phyloP scores from a whole-genome alignment of 768 basidiomycete genomes.

The Leccinum obscurum region DNA sequence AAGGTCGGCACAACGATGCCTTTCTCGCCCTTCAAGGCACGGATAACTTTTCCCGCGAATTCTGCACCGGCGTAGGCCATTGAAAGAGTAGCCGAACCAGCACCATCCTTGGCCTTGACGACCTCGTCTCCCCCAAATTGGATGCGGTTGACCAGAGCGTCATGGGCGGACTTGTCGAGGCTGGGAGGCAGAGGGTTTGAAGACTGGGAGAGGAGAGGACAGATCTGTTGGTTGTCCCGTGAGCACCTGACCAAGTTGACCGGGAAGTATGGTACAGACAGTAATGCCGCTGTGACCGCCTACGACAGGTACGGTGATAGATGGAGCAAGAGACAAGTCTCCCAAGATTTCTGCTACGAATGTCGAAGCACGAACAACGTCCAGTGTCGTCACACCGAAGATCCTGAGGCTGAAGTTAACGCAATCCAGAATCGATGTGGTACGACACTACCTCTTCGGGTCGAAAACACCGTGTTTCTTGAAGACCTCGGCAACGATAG shows the following conservation, averaged over 20 bases:
- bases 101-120: constrained; percentile 93
- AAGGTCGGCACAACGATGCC: constrained; percentile 83
- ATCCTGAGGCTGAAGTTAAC: constrained; percentile 49
- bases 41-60: constrained; percentile 81
- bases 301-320: constrained; percentile 82
- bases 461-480: constrained; percentile 92
- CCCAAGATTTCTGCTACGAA: constrained; percentile 83
- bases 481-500: constrained; percentile 93
- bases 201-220: constrained; percentile 91
- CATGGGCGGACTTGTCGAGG: constrained; percentile 47
- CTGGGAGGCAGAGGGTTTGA: constrained; percentile 70
- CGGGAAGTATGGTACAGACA: constrained; percentile 38
- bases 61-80: constrained; percentile 96
- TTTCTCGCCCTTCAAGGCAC: constrained; percentile 85
- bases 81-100: constrained; percentile 92
- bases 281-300: constrained; percentile 95
- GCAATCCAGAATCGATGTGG: neutral
- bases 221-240: constrained; percentile 54
- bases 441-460: constrained; percentile 70
- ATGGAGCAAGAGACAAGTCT: constrained; percentile 58
- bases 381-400: constrained; percentile 97
- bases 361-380: constrained; percentile 96
- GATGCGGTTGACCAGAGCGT: constrained; percentile 76
- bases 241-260: neutral
- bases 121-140: constrained; percentile 98